Conservation (phyloP, 2,329 filamentous ascomycete genomes). For the Epichloe festucae region DNA sequence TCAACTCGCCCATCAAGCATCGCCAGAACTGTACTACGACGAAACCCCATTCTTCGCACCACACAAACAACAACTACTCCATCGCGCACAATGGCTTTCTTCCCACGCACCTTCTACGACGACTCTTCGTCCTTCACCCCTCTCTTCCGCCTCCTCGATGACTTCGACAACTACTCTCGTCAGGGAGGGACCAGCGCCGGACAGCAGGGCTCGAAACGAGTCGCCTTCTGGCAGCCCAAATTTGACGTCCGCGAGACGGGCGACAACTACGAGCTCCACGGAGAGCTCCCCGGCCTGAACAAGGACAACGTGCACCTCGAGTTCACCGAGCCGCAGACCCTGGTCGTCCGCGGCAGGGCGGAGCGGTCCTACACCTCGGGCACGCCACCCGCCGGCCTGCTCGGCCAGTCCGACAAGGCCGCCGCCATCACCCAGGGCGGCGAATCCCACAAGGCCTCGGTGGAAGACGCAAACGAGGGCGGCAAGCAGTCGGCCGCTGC, state of each 20-base stretch:
- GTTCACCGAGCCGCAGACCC: conserved; percentile 57
- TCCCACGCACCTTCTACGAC: conserved; percentile 39
- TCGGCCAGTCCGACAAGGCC: conserved; percentile 24
- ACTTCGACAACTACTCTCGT: conserved; percentile 39
- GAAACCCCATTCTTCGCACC: conserved; percentile 10
- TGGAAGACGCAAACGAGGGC: conserved; percentile 37
- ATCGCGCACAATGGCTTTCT: conserved; percentile 44
- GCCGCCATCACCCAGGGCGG: conserved; percentile 24
- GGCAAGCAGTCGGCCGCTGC: conserved; percentile 10
- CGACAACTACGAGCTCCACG: conserved; percentile 56
- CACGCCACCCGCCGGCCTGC: conserved; percentile 28
- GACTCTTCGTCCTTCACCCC: conserved; percentile 35
- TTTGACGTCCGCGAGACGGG: conserved; percentile 61
- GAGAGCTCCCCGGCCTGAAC: conserved; percentile 60
- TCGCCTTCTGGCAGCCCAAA: conserved; percentile 48
- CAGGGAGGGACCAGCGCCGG: conserved; percentile 9
- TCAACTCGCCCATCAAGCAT: conserved; percentile 12
- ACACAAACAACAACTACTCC: conserved; percentile 6
- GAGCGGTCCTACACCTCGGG: conserved; percentile 44
- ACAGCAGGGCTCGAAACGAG: conserved; percentile 8
- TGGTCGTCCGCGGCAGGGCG: conserved; percentile 52
- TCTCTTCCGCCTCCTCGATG: conserved; percentile 45
- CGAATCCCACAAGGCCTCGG: conserved; percentile 37
- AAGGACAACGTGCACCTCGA: conserved; percentile 62
- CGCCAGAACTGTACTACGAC: conserved; percentile 14